Evolutionary conservation across 192 early-diverging fungal species (phyloP), one percentile per base, ranked within the genome.

Genomic region (Linnemannia exigua): DNA sequence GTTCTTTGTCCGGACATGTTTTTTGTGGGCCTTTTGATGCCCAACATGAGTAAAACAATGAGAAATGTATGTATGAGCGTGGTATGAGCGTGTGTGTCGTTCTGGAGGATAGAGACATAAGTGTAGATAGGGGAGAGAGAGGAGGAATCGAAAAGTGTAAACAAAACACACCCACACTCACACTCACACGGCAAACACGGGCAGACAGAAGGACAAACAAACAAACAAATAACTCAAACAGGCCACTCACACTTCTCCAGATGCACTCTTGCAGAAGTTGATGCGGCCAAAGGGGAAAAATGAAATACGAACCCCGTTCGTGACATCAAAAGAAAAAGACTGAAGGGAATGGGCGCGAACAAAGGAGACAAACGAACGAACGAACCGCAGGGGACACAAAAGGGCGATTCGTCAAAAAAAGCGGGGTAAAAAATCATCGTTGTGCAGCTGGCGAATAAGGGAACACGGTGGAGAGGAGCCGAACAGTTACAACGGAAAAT

Each of bases 381-480:
- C 25, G 25, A 63, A 63, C 58, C 58, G 28, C 12, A 33, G 58
- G 54, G 58, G 58, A 63, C 28, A 33, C 58, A 63, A 63, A 63
- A 63, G 58, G 58, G 58, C 58, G 58, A 63, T 63, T 63, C 58
- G 58, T 12, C 58, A 63, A 63, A 63, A 63, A 63, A 63, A 63
- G 58, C 58, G 58, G 58, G 58, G 58, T 63, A 63, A 63, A 25
- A 63, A 63, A 63, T 14, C 9, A 63, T 63, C 58, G 31, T 61
- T 61, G 58, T 63, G 58, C 58, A 16, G n/a, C 28, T 15, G 12
- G 54, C 54, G 54, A 61, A 61, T 61, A n/a, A 28, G 54, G 25
- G 9, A 0, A 44, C 3, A 9, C 41, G 41, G 9, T 44, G 41
- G 41, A 44, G 41, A 44, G 41, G 41, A 44, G 41, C 9, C 5